phyloP scores from a whole-genome alignment of 441 rosid species.

The Pelargonium cotyledonis region DNA sequence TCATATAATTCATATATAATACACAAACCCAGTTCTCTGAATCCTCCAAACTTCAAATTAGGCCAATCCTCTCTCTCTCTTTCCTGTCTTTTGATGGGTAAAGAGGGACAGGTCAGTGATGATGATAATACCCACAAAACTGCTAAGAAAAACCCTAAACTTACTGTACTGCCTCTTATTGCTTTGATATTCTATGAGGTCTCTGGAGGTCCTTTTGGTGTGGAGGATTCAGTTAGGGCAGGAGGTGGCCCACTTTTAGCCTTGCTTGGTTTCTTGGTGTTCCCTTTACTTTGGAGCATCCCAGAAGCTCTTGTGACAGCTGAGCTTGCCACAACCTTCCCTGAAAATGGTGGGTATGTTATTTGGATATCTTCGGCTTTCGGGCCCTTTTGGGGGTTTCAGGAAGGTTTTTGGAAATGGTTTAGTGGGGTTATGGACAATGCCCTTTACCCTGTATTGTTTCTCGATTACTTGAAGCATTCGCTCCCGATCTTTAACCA shows the following conservation, averaged over 20 bases:
- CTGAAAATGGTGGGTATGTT: slow-evolving; percentile 89
- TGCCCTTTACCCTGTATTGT: slow-evolving; percentile 84
- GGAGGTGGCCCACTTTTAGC: slow-evolving; percentile 88
- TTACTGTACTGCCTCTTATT: slow-evolving; percentile 66
- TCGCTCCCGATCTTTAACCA: slow-evolving; percentile 58
- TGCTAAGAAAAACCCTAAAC: slow-evolving; percentile 46
- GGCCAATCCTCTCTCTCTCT: slow-evolving; percentile 12
- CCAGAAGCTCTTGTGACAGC: slow-evolving; percentile 93
- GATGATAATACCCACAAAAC: slow-evolving; percentile 14
- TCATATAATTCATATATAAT: background rate
- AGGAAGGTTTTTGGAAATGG: slow-evolving; percentile 97
- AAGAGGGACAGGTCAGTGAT: slow-evolving; percentile 40
- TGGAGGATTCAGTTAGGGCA: slow-evolving; percentile 79
- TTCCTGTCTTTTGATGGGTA: slow-evolving; percentile 50
- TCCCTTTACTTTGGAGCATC: slow-evolving; percentile 85
- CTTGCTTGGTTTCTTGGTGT: slow-evolving; percentile 69
- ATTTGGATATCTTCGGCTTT: slow-evolving; percentile 89
- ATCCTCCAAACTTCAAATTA: slow-evolving; percentile 8
- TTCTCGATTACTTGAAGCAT: slow-evolving; percentile 87
- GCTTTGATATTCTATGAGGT: slow-evolving; percentile 88
- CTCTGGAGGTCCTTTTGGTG: slow-evolving; percentile 93
- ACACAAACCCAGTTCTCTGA: slow-evolving; percentile 12
- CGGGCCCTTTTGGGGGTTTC: slow-evolving; percentile 94
- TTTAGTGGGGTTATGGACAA: slow-evolving; percentile 95
- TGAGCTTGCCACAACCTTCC: slow-evolving; percentile 91